Conservation (phyloP, 257 asterid species). For the Capsicum rhomboideum region DNA sequence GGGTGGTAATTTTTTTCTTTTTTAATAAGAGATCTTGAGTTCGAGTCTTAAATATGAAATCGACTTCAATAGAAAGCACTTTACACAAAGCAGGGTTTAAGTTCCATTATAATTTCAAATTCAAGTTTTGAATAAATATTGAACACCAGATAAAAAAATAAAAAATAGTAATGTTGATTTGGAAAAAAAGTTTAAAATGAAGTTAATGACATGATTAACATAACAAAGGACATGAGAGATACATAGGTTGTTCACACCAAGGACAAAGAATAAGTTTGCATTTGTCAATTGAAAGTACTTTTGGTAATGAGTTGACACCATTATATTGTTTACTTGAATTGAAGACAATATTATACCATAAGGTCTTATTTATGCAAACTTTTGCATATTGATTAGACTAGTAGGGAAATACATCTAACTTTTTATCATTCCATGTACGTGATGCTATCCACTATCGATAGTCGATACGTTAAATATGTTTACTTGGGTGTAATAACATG, state of each 20-base stretch:
- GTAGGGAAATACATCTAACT: background rate
- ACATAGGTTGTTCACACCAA: background rate
- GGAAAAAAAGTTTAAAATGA: background rate
- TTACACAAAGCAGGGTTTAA: background rate
- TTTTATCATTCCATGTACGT: background rate
- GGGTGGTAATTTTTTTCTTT: background rate
- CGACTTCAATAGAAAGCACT: background rate
- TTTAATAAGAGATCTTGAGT: fast-evolving
- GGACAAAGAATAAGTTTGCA: background rate
- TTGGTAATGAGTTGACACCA: background rate
- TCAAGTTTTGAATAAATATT: background rate
- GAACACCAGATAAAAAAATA: background rate
- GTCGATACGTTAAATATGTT: too few relatives aligned
- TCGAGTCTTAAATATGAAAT: background rate
- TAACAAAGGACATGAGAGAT: background rate
- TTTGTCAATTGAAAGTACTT: background rate
- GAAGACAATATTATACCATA: background rate
- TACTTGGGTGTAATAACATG: too few relatives aligned
- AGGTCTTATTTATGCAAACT: background rate
- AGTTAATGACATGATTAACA: background rate
- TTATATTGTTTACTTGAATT: background rate
- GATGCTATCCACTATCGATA: too few relatives aligned
- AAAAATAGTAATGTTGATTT: background rate
- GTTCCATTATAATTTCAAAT: background rate
- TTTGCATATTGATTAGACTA: background rate